phyloP scores from a whole-genome alignment of 129 eudicot species.

The Chrysanthemum makinoi region DNA sequence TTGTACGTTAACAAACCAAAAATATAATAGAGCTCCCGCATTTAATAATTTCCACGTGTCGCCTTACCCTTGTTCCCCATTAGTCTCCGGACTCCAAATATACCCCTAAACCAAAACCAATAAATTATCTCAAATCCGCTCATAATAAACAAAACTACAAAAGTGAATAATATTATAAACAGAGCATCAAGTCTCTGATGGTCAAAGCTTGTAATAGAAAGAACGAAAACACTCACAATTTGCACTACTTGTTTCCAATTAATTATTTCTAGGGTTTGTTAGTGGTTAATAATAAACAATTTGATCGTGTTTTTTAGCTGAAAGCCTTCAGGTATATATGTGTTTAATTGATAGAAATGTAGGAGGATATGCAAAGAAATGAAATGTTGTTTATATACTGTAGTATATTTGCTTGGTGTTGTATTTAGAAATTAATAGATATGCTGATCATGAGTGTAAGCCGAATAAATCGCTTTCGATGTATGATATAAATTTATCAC shows the following conservation, averaged over 20 bases:
- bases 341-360: too few relatives aligned
- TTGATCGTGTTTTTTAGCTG: too few relatives aligned
- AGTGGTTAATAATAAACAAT: not conserved
- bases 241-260: slow-evolving; percentile 14
- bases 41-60: slow-evolving; percentile 6
- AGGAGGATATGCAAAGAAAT: too few relatives aligned
- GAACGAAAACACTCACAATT: slow-evolving; percentile 17
- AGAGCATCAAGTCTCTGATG: slow-evolving; percentile 22
- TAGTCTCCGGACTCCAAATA: not conserved
- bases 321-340: too few relatives aligned
- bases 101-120: not conserved
- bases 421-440: too few relatives aligned
- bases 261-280: slow-evolving; percentile 8
- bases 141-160: not conserved
- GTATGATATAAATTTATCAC: too few relatives aligned
- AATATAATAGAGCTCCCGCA: not conserved
- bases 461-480: too few relatives aligned
- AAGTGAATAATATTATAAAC: not conserved
- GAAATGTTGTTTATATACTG: too few relatives aligned
- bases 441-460: too few relatives aligned
- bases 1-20: too few relatives aligned
- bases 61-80: not conserved
- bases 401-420: too few relatives aligned
- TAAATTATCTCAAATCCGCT: not conserved
- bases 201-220: slow-evolving; percentile 23